Base-by-base conservation (phyloP, 305 asterid genomes). In the Fraxinus velutina region DNA sequence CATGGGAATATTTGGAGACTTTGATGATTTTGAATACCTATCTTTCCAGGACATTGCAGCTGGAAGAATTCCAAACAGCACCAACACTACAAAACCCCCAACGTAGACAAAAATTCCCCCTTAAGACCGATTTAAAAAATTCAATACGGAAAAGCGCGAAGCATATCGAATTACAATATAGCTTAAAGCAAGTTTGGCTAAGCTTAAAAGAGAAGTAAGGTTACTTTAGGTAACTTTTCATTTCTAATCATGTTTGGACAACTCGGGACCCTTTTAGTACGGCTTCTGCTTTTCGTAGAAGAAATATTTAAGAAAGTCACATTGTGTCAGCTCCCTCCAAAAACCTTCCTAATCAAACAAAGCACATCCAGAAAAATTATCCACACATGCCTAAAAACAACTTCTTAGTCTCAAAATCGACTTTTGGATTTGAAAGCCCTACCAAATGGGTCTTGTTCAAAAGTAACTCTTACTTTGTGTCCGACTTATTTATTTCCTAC, bases 11-110 rank as follows among this genome's bases (percentile, higher is more conserved):
- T 85, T 87, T 10, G 80, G 81, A 75, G 88, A 83, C n/a, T 86
- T 76, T 0, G 88, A 75, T 7, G 90, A 76, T 39, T 44, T 74
- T 2, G 89, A 89, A 47, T 94, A 93, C 83, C 97, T 87, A 77
- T 93, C 97, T 3, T 92, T 88, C 99, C 98, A 93, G 1, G 95
- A 90, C 99, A 95, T 95, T 66, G 97, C 95, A 60, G 97, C 97
- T 4, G 98, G 98, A 80, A 93, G 90, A 81, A 93, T 82, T 80
- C 98, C 96, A 73, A 93, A 95, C 84, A 95, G 88, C 85, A 93
- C 94, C 88, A 95, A 75, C 80, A 93, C 98, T 92, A 52, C 76
- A 81, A 44, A 84, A 80, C 52, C 13, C 80, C 83, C 32, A 13
- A 79, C 6, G 55, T n/a, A 78, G 33, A 52, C 50, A 2, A 64